These are phyloP conservation scores for Closterium sp. DNA, from an alignment of 139 green algal genomes.

Conservation along the genomic window DNA sequence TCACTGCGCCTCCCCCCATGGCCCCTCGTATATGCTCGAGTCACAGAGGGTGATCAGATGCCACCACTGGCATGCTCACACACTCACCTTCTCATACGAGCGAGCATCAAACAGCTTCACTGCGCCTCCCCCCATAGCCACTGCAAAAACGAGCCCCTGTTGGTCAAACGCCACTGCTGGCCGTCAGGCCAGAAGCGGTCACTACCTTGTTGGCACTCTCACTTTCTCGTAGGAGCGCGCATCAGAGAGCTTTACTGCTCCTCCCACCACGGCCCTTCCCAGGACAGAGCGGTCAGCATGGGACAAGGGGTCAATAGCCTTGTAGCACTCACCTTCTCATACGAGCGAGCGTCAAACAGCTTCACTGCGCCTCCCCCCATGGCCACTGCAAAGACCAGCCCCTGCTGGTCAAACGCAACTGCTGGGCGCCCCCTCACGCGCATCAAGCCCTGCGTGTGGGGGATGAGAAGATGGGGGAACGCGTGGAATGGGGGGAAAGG, in stretches of 20 bases:
- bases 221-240: no score
- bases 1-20: constrained; percentile 57
- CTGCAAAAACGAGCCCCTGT: constrained; percentile 85
- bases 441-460: constrained; percentile 50
- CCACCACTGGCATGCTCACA: no score
- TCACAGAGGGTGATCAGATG: no score
- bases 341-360: constrained; percentile 81
- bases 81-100: constrained; percentile 63
- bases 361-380: constrained; percentile 51
- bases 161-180: constrained; percentile 45
- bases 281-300: no score
- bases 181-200: no score
- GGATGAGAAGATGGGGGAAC: constrained; percentile 19
- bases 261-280: no score
- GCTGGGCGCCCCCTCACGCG: constrained; percentile 7
- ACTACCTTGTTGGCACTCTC: no score
- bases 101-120: constrained; percentile 77
- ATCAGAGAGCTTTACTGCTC: neutral
- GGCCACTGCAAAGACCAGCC: constrained; percentile 85
- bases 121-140: constrained; percentile 60
- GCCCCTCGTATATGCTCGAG: no score
- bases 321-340: constrained; percentile 55
- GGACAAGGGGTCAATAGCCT: neutral
- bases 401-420: constrained; percentile 62
- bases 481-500: no score